Evolutionary conservation across 2,329 filamentous ascomycete genomes (phyloP).

Genomic region (Drechslerella dactyloides): DNA sequence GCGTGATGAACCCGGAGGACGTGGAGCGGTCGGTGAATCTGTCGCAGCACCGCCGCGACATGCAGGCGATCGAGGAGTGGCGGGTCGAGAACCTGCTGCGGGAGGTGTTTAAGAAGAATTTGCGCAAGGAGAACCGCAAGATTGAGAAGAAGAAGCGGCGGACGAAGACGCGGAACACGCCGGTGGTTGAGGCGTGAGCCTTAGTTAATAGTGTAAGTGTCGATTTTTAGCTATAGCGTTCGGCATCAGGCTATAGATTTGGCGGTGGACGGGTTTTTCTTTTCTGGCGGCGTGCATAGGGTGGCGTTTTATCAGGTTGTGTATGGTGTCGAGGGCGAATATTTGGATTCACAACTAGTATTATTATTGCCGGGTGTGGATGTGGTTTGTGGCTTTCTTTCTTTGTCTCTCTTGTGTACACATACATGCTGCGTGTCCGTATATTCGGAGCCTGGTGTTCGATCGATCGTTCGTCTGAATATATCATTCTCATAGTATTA

Average conservation of each 20-base stretch:
- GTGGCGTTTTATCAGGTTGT: constrained; percentile 2
- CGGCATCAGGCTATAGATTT: too few relatives aligned
- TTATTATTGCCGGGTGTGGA: background rate
- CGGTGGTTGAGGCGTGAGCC: constrained; percentile 24
- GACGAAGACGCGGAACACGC: constrained; percentile 32
- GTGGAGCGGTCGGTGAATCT: constrained; percentile 42
- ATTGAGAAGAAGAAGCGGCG: constrained; percentile 36
- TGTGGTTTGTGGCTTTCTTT: too few relatives aligned
- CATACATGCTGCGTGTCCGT: background rate
- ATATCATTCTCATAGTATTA: background rate
- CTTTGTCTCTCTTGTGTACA: background rate
- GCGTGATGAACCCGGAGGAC: constrained; percentile 47
- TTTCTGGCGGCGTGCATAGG: background rate
- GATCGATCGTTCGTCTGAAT: background rate
- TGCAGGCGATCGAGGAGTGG: constrained; percentile 38
- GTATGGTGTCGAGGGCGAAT: background rate
- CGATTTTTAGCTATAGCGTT: too few relatives aligned
- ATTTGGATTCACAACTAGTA: background rate
- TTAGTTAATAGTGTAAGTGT: background rate
- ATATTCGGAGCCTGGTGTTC: background rate
- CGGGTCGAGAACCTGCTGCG: constrained; percentile 45
- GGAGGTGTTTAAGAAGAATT: constrained; percentile 45
- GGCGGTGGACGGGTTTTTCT: background rate
- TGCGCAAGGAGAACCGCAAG: constrained; percentile 42
- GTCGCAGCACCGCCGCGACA: constrained; percentile 38